Base-by-base conservation (phyloP, 108 stramenopile species). In the Bacterosira constricta region DNA sequence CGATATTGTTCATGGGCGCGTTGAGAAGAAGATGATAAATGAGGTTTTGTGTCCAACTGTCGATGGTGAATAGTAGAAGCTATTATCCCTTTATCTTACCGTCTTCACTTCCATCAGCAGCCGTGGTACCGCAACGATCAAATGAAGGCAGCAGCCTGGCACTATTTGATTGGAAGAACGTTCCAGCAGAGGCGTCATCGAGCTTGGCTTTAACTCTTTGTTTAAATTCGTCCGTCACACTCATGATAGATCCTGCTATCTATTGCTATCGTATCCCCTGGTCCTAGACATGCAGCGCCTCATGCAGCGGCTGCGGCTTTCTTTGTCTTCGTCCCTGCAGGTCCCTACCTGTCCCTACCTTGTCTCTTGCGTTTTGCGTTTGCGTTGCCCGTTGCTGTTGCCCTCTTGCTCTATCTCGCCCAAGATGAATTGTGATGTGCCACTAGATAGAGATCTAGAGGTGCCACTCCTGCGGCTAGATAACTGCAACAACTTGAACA, bases 81-180 rank as follows among this genome's bases (percentile, higher is more conserved):
- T n/a, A 18, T 38, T 15, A 20, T 29, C 7, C 15, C 17, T 42
- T 42, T 20, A 55, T 44, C 25, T 11, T 13, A 30, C 13, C 11
- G 45, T 45, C 42, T 21, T 30, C 6, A 26, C 25, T 39, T 20
- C 60, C 35, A 62, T 61, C 71, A 47, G 47, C 63, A 17, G 37
- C 42, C 15, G 9, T 34, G 39, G 20, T 64, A 41, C 50, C 63
- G 21, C 64, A 47, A 20, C 69, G 58, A 61, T 79, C 77, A 56
- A 79, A 79, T 15, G 57, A 59, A 13, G 77, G 69, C n/a, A 79
- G 29, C 21, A 79, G 50, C 64, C 47, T 79, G 25, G 77, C 25
- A 45, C 66, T 32, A 42, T 51, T 79, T 3, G 11, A 1, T 57
- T 63, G 45, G 26, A 79, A 79, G 55, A 79, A 79, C 3, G 42